Conservation (phyloP, 805 yeast species). For the Cyberlindnera mycetangii region DNA sequence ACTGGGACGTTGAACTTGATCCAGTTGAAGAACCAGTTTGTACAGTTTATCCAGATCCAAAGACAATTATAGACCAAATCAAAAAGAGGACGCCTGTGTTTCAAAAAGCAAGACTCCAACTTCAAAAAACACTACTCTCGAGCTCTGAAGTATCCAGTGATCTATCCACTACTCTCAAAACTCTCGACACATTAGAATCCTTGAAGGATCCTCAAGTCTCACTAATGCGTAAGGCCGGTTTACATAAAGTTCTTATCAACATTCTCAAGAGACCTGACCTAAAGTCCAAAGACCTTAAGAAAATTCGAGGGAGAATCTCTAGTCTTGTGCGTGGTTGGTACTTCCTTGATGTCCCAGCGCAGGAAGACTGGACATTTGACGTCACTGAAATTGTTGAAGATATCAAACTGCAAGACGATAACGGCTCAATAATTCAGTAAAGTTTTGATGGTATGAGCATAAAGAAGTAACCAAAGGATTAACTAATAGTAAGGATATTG, state of each 20-base stretch:
- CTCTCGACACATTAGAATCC: constrained; percentile 25
- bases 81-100: constrained; percentile 20
- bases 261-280: constrained; percentile 37
- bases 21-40: constrained; percentile 21
- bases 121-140: constrained; percentile 19
- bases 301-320: constrained; percentile 17
- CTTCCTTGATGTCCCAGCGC: constrained; percentile 27
- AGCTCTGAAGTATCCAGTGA: constrained; percentile 16
- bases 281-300: constrained; percentile 13
- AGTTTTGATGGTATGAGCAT: neutral
- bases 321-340: constrained; percentile 26
- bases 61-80: constrained; percentile 12
- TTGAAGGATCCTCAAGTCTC: constrained; percentile 29
- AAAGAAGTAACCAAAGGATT: neutral
- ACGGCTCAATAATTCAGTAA: neutral
- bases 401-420: constrained; percentile 7
- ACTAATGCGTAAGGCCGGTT: constrained; percentile 29
- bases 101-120: constrained; percentile 31
- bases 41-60: constrained; percentile 17
- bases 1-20: constrained; percentile 24
- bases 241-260: constrained; percentile 32
- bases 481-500: too few relatives aligned
- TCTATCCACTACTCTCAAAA: constrained; percentile 21
- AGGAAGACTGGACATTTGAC: constrained; percentile 29
- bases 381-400: constrained; percentile 12